Base-by-base conservation (phyloP, 257 asterid species). In the Lavandula angustifolia region DNA sequence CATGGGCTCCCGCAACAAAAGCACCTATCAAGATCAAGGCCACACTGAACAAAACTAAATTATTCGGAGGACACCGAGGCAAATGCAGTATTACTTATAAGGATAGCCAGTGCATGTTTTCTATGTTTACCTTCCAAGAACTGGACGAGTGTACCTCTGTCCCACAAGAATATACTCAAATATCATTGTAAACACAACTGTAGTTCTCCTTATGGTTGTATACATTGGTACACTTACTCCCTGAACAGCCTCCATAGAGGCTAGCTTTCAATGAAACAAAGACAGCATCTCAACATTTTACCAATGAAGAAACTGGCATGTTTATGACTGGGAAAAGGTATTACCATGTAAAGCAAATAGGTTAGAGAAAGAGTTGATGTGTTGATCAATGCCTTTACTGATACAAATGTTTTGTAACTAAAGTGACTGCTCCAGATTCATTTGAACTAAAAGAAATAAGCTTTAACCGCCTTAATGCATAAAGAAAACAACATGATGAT, bases 201-300 rank as follows among this genome's bases (percentile, higher is more conserved):
- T 88, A 22, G 96, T 91, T 76, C 98, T 91, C 83, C 98, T 80
- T 56, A 91, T 78, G 72, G 98, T 88, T 65, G 98, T 91, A 65
- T 91, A 91, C 98, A 91, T 91, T 27, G 98, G 98, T 46, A 91
- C 98, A 79, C 86, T 91, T 52, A 91, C 96, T 31, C 90, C 98
- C 17, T 95, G 87, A 72, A 91, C 88, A 77, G 96, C 85, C 84
- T 84, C 98, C 98, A 91, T 91, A 22, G 88, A 72, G 72, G 80
- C 92, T 80, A 88, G 76, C 98, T 91, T 88, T 78, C 81, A 81
- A 78, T 74, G 66, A 70, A 80, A 83, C 73, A 37, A 71, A 69
- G 62, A 80, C 38, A 72, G 57, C 38, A 66, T 68, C 64, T 62
- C 53, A 75, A 46, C 56, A 43, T 1, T 27, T 55, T 47, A 3